Conservation (phyloP, 2,329 filamentous ascomycete species). For the Biscogniauxia marginata region DNA sequence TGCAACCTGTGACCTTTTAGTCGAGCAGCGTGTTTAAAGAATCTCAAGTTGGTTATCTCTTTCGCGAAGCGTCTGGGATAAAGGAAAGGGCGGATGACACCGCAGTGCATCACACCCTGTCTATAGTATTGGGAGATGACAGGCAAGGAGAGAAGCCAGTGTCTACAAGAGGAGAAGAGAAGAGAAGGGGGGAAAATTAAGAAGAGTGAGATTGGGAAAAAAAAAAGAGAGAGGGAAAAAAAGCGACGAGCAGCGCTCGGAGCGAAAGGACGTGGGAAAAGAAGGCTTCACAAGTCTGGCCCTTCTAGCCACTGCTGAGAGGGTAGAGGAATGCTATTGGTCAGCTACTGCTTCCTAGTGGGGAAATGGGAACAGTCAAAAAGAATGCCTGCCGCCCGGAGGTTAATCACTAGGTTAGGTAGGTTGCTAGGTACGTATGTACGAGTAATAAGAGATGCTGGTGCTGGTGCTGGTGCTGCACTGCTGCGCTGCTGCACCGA, state of each 20-base stretch:
- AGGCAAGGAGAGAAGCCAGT: slow-evolving; percentile 30
- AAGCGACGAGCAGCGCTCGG: slow-evolving; percentile 12
- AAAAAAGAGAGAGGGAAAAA: slow-evolving; percentile 8
- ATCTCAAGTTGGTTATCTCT: slow-evolving; percentile 4
- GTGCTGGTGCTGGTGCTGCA: too few species aligned
- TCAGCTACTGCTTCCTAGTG: neutral
- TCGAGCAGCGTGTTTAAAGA: neutral
- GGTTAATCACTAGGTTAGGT: too few species aligned
- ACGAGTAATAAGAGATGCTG: neutral
- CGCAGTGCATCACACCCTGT: slow-evolving; percentile 29
- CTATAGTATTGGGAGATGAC: slow-evolving; percentile 19
- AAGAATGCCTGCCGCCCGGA: neutral
- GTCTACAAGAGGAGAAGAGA: slow-evolving; percentile 28
- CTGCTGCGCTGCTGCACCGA: neutral
- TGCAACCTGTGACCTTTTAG: slow-evolving; percentile 8
- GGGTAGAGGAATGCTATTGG: neutral
- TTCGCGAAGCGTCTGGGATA: slow-evolving; percentile 3
- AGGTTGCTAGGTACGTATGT: neutral
- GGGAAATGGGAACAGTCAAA: neutral
- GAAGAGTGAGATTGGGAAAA: slow-evolving; percentile 24
- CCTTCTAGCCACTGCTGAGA: slow-evolving; percentile 9
- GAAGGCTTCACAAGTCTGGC: slow-evolving; percentile 22
- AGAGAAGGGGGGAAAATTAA: slow-evolving; percentile 24
- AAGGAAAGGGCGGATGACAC: slow-evolving; percentile 27
- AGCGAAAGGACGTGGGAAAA: neutral